Percentiles rank a stretch among this genome's conserved stretches.
These are phyloP conservation scores for Phoma sp. DNA, from an alignment of 2,329 filamentous ascomycete genomes.

Conservation along the genomic window DNA sequence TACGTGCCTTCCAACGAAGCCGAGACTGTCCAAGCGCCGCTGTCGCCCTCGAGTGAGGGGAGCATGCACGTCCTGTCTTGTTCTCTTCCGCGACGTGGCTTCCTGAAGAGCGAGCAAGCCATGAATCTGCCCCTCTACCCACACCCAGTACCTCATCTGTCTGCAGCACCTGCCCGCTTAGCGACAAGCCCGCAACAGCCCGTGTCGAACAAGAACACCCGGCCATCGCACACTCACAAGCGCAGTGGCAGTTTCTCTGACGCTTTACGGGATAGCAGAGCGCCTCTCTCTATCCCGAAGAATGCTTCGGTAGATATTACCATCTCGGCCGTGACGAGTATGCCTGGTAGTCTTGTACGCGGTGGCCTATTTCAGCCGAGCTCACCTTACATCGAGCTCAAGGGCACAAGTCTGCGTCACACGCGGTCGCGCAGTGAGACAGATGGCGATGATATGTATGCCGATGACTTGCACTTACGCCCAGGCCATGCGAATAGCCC, in stretches of 20 bases:
- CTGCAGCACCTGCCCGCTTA: conserved; percentile 35
- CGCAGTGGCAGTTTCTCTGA: conserved; percentile 88
- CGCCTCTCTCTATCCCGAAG: conserved; percentile 58
- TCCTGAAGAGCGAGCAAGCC: conserved; percentile 42
- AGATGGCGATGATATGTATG: conserved; percentile 35
- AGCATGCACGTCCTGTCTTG: conserved; percentile 67
- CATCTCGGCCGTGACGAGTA: conserved; percentile 67
- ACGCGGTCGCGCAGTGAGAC: conserved; percentile 43
- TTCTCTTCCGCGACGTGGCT: conserved; percentile 60
- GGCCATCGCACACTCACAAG: conserved; percentile 65
- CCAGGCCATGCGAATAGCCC: conserved; percentile 51
- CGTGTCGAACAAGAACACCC: conserved; percentile 34
- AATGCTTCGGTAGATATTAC: conserved; percentile 49
- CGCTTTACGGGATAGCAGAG: conserved; percentile 73
- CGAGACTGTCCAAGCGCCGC: conserved; percentile 42
- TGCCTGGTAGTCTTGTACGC: conserved; percentile 83
- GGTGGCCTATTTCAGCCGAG: conserved; percentile 84
- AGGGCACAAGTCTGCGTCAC: conserved; percentile 36
- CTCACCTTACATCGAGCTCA: conserved; percentile 76
- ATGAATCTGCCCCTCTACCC: conserved; percentile 50
- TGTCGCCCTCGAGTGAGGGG: conserved; percentile 55
- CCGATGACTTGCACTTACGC: conserved; percentile 30
- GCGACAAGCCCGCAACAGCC: conserved; percentile 39
- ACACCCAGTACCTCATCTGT: conserved; percentile 43
- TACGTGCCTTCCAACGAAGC: conserved; percentile 43